phyloP scores from a whole-genome alignment of 768 basidiomycete species.

The Amanita muscaria region DNA sequence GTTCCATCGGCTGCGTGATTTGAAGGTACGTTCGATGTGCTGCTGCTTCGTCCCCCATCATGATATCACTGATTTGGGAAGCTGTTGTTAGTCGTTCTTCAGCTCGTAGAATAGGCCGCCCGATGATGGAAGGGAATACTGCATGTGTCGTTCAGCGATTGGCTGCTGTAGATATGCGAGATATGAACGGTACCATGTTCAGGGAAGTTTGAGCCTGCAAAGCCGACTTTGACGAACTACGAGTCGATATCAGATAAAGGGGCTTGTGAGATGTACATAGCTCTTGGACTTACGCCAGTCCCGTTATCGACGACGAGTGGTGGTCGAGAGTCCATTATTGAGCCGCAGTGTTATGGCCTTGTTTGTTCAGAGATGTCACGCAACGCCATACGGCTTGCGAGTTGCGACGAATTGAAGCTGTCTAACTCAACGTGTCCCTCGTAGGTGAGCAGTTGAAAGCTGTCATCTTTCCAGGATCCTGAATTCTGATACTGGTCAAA shows the following conservation, averaged over 20 bases:
- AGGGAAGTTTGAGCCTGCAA: slow-evolving; percentile 91
- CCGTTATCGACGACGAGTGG: slow-evolving; percentile 84
- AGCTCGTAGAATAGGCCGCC: slow-evolving; percentile 93
- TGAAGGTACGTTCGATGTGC: slow-evolving; percentile 92
- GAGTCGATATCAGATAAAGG: slow-evolving; percentile 11
- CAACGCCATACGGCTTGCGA: too few relatives aligned
- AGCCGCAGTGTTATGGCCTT: background rate
- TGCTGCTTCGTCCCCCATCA: slow-evolving; percentile 96
- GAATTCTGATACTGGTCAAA: too few relatives aligned
- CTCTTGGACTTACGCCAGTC: slow-evolving; percentile 72
- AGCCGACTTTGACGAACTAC: slow-evolving; percentile 92
- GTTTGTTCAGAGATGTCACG: too few relatives aligned
- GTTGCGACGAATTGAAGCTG: too few relatives aligned
- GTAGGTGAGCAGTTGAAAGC: too few relatives aligned
- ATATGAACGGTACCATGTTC: slow-evolving; percentile 59
- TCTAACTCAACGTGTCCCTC: too few relatives aligned
- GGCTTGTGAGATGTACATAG: too few relatives aligned
- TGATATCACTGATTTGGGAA: slow-evolving; percentile 84
- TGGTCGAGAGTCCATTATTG: slow-evolving; percentile 33
- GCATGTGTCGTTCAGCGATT: slow-evolving; percentile 2
- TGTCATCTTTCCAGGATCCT: too few relatives aligned
- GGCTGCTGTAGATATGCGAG: background rate
- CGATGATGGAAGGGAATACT: slow-evolving; percentile 97
- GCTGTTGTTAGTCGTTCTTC: slow-evolving; percentile 88
- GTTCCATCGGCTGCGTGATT: slow-evolving; percentile 97